Percentiles rank a stretch among this genome's conserved stretches.
Conservation (phyloP, 2,329 filamentous ascomycete genomes). For the Seiridium unicorne region DNA sequence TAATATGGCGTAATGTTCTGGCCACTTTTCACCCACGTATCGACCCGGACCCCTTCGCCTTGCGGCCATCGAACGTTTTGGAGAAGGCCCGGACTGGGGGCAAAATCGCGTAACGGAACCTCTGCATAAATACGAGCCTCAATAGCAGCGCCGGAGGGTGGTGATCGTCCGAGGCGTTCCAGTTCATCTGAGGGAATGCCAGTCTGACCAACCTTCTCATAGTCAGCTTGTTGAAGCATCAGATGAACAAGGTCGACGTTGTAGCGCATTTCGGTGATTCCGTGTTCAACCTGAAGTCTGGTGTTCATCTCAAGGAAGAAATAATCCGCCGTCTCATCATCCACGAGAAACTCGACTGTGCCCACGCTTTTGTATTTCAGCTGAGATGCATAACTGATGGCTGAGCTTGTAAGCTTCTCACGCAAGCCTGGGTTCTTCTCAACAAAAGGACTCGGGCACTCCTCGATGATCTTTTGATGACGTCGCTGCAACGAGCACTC, state of each 20-base stretch:
- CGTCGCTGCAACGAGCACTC: conserved; percentile 67
- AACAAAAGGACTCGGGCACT: conserved; percentile 64
- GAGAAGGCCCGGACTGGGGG: conserved; percentile 57
- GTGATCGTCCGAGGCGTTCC: not conserved
- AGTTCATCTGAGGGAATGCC: conserved; percentile 16
- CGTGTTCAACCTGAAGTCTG: conserved; percentile 74
- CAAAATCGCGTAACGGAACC: conserved; percentile 57
- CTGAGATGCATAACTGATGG: conserved; percentile 12
- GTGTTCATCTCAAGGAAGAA: conserved; percentile 57
- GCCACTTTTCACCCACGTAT: conserved; percentile 63
- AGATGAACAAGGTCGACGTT: conserved; percentile 68
- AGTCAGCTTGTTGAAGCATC: conserved; percentile 36
- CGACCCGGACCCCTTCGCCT: conserved; percentile 48
- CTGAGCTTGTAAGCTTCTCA: conserved; percentile 18
- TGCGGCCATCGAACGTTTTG: conserved; percentile 56
- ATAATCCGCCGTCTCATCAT: conserved; percentile 59
- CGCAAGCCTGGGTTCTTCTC: conserved; percentile 29
- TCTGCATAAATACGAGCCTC: conserved; percentile 41
- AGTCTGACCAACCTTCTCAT: conserved; percentile 19
- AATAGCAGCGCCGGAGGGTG: conserved; percentile 30
- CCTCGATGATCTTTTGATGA: conserved; percentile 71
- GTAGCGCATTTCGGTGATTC: conserved; percentile 76
- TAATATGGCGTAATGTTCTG: conserved; percentile 56
- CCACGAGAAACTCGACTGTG: conserved; percentile 58
- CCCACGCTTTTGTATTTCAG: conserved; percentile 31